A percentile compares a stretch with the other conserved stretches of the same genome.
These are phyloP conservation scores for Ailanthus altissimus DNA, from an alignment of 345 rosid species.

Conservation along the genomic window DNA sequence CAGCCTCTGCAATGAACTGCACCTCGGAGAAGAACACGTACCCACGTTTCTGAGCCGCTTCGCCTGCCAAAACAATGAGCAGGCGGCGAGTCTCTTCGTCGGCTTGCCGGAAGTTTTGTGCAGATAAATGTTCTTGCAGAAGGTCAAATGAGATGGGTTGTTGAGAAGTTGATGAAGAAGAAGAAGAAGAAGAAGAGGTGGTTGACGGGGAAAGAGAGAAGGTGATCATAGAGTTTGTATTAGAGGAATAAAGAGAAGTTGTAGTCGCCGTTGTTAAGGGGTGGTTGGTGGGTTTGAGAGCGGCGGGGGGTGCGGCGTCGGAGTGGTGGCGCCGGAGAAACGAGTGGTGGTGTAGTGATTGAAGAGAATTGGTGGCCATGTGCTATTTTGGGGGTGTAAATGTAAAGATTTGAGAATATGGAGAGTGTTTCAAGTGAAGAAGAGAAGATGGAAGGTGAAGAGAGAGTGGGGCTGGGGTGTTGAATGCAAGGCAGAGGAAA, in stretches of 20 bases:
- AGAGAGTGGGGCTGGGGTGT: background rate
- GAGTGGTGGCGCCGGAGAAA: slow-evolving; percentile 24
- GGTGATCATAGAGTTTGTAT: slow-evolving; percentile 17
- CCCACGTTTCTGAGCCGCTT: slow-evolving; percentile 72
- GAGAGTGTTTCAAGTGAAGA: background rate
- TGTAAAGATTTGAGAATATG: background rate
- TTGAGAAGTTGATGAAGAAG: slow-evolving; percentile 29
- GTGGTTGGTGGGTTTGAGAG: slow-evolving; percentile 39
- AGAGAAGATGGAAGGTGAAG: background rate
- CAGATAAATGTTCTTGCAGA: slow-evolving; percentile 59
- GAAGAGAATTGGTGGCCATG: slow-evolving; percentile 50
- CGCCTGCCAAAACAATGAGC: slow-evolving; percentile 76
- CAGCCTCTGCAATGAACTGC: slow-evolving; percentile 54
- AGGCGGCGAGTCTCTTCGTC: slow-evolving; percentile 91
- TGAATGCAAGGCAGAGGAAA: too few species aligned
- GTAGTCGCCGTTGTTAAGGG: slow-evolving; percentile 32
- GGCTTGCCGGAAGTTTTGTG: slow-evolving; percentile 73
- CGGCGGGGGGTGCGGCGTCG: slow-evolving; percentile 18
- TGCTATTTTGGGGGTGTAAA: slow-evolving; percentile 1
- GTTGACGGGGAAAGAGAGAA: slow-evolving; percentile 30
- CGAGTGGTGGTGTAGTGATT: slow-evolving; percentile 43
- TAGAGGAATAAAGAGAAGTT: slow-evolving; percentile 16
- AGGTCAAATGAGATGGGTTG: slow-evolving; percentile 54
- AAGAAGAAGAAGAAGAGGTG: slow-evolving; percentile 29
- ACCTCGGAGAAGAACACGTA: slow-evolving; percentile 98